Evolutionary conservation across 768 basidiomycete species (phyloP).

Genomic region (Fibroporia radiculosa): DNA sequence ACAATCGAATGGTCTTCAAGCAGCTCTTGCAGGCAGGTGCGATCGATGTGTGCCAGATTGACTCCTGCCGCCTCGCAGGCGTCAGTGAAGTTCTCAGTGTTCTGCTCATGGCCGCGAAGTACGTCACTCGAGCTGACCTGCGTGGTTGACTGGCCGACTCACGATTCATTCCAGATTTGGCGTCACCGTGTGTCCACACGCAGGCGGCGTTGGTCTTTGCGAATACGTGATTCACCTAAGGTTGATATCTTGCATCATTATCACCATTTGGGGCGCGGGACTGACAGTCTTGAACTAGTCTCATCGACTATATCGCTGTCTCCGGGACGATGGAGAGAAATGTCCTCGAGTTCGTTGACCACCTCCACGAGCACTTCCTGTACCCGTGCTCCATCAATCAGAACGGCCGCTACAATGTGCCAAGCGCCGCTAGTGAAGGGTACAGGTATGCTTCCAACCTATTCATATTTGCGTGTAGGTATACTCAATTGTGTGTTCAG

Average conservation of each 20-base stretch:
- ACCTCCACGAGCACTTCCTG: constrained; percentile 90
- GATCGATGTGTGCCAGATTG: constrained; percentile 93
- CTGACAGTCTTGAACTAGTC: constrained; percentile 6
- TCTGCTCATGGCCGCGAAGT: constrained; percentile 86
- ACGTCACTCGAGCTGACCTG: constrained; percentile 14
- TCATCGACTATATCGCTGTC: constrained; percentile 91
- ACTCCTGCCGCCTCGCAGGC: constrained; percentile 88
- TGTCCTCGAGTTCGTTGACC: constrained; percentile 86
- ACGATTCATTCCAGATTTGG: constrained; percentile 47
- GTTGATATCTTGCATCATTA: constrained; percentile 29
- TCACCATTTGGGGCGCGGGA: neutral
- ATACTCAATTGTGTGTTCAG: constrained; percentile 28
- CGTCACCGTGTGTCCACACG: constrained; percentile 86
- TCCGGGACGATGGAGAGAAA: constrained; percentile 92
- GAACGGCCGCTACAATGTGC: constrained; percentile 84
- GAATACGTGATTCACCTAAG: constrained; percentile 86
- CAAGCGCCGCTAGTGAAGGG: constrained; percentile 64
- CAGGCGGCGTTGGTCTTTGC: constrained; percentile 89
- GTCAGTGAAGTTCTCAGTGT: constrained; percentile 92
- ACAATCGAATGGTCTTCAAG: constrained; percentile 95
- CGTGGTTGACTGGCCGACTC: neutral
- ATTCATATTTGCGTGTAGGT: neutral
- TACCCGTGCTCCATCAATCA: constrained; percentile 84
- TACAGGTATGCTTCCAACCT: constrained; percentile 47
- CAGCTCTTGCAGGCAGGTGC: constrained; percentile 86